Conservation (phyloP, 2,329 filamentous ascomycete species). For the Hypoxylon sp. region DNA sequence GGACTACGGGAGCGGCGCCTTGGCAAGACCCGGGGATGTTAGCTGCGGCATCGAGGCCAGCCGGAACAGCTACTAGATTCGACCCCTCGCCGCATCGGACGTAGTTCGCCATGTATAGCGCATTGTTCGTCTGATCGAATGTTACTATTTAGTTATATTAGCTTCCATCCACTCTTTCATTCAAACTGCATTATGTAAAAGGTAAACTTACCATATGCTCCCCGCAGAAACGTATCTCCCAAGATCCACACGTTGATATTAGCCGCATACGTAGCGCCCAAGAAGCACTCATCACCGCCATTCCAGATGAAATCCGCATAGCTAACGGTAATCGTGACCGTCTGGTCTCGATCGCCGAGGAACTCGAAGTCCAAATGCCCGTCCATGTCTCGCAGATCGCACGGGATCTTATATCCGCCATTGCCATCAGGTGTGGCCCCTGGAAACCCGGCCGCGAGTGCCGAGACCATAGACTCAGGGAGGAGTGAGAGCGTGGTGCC, state of each 20-base stretch:
- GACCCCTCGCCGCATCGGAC: conserved; percentile 35
- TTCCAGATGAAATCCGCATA: conserved; percentile 48
- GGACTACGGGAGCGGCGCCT: background rate
- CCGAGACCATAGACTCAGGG: conserved; percentile 52
- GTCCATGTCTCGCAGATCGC: conserved; percentile 47
- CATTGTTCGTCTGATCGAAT: conserved; percentile 45
- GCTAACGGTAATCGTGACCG: conserved; percentile 47
- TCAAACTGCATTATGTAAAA: no score
- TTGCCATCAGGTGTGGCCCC: conserved; percentile 51
- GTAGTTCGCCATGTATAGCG: conserved; percentile 46
- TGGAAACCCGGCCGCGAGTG: conserved; percentile 54
- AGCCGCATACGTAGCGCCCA: conserved; percentile 40
- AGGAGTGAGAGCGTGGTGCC: conserved; percentile 61
- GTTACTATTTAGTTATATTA: conserved; percentile 32
- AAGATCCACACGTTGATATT: conserved; percentile 43
- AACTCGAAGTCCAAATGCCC: conserved; percentile 61
- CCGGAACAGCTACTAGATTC: conserved; percentile 43
- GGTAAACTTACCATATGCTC: conserved; percentile 44
- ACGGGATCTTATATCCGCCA: conserved; percentile 57
- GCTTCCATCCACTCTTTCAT: background rate
- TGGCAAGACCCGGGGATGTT: conserved; percentile 40
- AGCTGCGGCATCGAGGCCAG: conserved; percentile 40
- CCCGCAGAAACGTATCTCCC: conserved; percentile 46
- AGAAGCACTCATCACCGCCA: conserved; percentile 40
- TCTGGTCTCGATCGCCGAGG: conserved; percentile 4